phyloP scores from a whole-genome alignment of 805 yeast species.

The Lachancea dasiensis region DNA sequence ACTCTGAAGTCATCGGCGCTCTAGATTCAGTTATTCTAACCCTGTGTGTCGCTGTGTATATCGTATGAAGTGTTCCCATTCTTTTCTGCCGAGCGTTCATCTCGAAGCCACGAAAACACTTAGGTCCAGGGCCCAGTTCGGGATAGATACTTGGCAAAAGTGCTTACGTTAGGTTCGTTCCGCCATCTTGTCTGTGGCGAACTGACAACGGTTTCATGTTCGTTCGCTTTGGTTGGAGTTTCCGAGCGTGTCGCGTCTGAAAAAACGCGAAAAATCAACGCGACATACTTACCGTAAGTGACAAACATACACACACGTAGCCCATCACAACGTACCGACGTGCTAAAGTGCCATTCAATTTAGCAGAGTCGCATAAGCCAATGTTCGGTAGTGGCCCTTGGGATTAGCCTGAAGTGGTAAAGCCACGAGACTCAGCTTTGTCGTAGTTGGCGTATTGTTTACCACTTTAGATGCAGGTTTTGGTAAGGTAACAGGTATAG shows the following conservation, averaged over 20 bases:
- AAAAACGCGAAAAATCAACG: constrained; percentile 3
- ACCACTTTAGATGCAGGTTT: constrained; percentile 5
- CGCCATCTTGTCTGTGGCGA: too few species aligned
- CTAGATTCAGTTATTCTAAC: too few species aligned
- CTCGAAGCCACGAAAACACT: too few species aligned
- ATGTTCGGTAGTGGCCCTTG: background rate
- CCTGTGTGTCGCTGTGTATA: too few species aligned
- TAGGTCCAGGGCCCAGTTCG: too few species aligned
- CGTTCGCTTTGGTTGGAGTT: background rate
- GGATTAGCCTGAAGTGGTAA: constrained; percentile 6
- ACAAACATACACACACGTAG: constrained; percentile 2
- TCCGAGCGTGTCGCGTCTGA: background rate
- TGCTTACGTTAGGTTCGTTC: too few species aligned
- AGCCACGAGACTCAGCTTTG: too few species aligned
- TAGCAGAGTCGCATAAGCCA: background rate
- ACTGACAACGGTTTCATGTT: too few species aligned
- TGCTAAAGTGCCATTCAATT: background rate
- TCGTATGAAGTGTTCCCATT: too few species aligned
- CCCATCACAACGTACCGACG: background rate
- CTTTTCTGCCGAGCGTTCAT: too few species aligned
- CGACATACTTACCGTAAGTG: background rate
- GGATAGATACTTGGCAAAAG: too few species aligned
- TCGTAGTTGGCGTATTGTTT: constrained; percentile 4
- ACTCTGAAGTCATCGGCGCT: too few species aligned
- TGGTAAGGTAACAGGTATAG: background rate